A percentile compares a stretch with the other conserved stretches of the same genome.
phyloP scores from a whole-genome alignment of 257 asterid species.

The Solanum appendiculatum region DNA sequence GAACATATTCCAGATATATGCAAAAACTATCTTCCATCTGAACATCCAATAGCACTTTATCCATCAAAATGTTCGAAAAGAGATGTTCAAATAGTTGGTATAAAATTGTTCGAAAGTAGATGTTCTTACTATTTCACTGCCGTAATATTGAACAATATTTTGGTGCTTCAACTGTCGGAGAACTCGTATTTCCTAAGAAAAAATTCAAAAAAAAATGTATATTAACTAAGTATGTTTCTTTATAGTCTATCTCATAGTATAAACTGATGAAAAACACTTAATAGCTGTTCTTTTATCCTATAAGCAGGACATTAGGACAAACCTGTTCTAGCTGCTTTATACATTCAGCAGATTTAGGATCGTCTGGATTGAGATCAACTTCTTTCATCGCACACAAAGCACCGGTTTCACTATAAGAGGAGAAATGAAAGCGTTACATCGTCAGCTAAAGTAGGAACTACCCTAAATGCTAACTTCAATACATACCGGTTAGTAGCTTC shows the following conservation, averaged over 20 bases:
- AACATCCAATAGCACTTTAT: neutral
- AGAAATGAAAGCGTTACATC: neutral
- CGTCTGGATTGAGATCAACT: conserved; percentile 64
- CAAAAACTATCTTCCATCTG: conserved; percentile 81
- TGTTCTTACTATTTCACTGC: conserved; percentile 66
- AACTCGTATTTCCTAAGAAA: conserved; percentile 62
- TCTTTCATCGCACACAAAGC: conserved; percentile 88
- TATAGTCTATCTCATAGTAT: neutral
- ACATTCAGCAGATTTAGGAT: conserved; percentile 57
- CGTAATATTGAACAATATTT: conserved; percentile 75
- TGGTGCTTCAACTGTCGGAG: conserved; percentile 72
- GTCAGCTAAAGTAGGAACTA: neutral
- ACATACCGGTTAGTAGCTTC: conserved; percentile 70
- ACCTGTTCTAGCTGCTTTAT: conserved; percentile 85
- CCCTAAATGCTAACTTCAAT: neutral
- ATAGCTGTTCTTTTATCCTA: neutral
- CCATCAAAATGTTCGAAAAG: neutral
- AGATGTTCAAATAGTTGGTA: neutral
- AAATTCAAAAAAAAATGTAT: conserved; percentile 2
- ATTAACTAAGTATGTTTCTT: neutral
- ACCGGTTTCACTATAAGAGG: conserved; percentile 64
- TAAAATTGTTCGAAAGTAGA: neutral
- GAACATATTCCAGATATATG: conserved; percentile 91
- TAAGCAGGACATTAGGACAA: conserved; percentile 4
- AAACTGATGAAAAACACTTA: neutral